Evolutionary conservation across 2,329 filamentous ascomycete genomes (phyloP), one percentile per base, ranked within the genome.

Genomic region (Magnaporthiopsis incrustans): DNA sequence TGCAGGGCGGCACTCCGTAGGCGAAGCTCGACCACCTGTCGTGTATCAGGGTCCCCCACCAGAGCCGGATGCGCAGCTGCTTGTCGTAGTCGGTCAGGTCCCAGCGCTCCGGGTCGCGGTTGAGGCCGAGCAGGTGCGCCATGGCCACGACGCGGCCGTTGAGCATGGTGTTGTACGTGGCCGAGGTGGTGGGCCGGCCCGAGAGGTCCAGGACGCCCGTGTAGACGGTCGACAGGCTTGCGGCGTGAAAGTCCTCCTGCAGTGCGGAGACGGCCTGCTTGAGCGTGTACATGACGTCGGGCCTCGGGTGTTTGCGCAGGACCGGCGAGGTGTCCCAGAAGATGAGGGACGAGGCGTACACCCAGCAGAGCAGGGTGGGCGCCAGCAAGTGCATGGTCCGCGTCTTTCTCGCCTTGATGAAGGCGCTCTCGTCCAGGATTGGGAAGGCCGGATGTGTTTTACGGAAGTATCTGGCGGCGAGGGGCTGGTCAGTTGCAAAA

Each of bases 361-460:
- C 72, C 64, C 82, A 82, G 57, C 82, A 81, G 4, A 87, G 69
- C 27, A 88, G 73, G 2, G 84, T 81, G 0, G 84, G 82, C 0
- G 84, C 85, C 62, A 84, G 26, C 32, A 63, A 30, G 12, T 79
- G 12, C 78, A 76, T 12, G 80, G 76, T 64, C 80, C 79, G 38
- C 76, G 72, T 7, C 74, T 71, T 0, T 70, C 74, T 64, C 81
- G 82, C 27, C 81, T 79, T 14, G 77, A 76, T 65, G 64, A 87
- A 85, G 0, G 79, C 77, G 3, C 77, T 71, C 58, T 84, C 81
- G 65, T 88, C 84, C 10, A 88, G 77, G 2, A 88, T 74, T 0
- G 85, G 86, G 65, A 88, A 84, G n/a, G 83, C 85, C n/a, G 76
- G 75, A 70, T 88, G 85, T 56, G 83, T 79, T 64, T 82, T 78